phyloP scores from a whole-genome alignment of 1,284 basidiomycete species.

The Hymenochaete sp. region DNA sequence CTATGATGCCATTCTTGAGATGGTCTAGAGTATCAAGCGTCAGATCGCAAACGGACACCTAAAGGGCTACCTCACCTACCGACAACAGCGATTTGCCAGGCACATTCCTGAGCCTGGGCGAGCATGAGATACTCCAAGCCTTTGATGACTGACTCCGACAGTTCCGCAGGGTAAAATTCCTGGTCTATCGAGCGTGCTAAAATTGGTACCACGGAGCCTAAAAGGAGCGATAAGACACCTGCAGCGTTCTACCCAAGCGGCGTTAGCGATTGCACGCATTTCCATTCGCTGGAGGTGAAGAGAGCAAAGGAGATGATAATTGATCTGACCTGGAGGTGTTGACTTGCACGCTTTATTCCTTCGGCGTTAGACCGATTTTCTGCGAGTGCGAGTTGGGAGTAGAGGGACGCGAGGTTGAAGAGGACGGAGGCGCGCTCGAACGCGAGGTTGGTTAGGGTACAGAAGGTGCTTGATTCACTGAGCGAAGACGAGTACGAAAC shows the following conservation, averaged over 20 bases:
- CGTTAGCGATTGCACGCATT: neutral
- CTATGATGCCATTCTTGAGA: slow-evolving; percentile 79
- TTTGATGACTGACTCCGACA: slow-evolving; percentile 54
- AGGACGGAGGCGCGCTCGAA: slow-evolving; percentile 74
- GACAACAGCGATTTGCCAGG: slow-evolving; percentile 88
- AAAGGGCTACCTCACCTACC: slow-evolving; percentile 37
- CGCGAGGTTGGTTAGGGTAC: slow-evolving; percentile 61
- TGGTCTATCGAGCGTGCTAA: slow-evolving; percentile 43
- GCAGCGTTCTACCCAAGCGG: slow-evolving; percentile 54
- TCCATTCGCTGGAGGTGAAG: slow-evolving; percentile 16
- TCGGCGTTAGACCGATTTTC: slow-evolving; percentile 67
- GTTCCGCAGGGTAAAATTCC: slow-evolving; percentile 52
- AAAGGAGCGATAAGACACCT: slow-evolving; percentile 63
- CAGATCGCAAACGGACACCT: slow-evolving; percentile 9
- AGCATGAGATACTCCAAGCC: slow-evolving; percentile 75
- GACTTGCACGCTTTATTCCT: slow-evolving; percentile 69
- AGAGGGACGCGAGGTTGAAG: slow-evolving; percentile 80
- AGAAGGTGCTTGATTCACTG: slow-evolving; percentile 44
- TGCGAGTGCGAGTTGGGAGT: slow-evolving; percentile 59
- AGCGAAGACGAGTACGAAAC: slow-evolving; percentile 74
- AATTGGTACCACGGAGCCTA: slow-evolving; percentile 48
- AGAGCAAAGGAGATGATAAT: slow-evolving; percentile 1
- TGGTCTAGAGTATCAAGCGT: slow-evolving; percentile 38
- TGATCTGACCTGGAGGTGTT: slow-evolving; percentile 58
- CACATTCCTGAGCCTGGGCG: slow-evolving; percentile 94